Conservation (phyloP, 768 basidiomycete genomes). For the Rhizopogon vulgaris region DNA sequence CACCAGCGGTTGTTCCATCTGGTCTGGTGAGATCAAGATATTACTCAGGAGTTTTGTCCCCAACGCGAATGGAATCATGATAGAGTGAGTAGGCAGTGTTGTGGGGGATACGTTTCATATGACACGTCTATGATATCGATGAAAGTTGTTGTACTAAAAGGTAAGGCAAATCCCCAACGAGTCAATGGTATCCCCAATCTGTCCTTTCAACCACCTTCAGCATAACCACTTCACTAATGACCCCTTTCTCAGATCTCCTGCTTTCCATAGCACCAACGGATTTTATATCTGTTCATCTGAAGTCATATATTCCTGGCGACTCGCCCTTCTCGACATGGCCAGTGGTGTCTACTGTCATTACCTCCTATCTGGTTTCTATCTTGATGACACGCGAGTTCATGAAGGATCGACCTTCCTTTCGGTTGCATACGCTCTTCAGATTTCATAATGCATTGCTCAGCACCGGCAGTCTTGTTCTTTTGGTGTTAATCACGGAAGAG, state of each 20-base stretch:
- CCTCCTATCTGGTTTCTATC: constrained; percentile 76
- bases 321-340: constrained; percentile 77
- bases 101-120: no score
- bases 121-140: no score
- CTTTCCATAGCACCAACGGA: constrained; percentile 44
- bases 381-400: constrained; percentile 80
- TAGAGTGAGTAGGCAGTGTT: no score
- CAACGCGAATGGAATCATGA: no score
- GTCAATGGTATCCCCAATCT: neutral
- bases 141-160: no score
- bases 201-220: neutral
- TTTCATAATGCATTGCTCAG: constrained; percentile 84
- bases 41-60: no score
- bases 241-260: constrained; percentile 64
- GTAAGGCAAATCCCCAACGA: no score
- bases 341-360: constrained; percentile 61
- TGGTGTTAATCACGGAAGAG: constrained; percentile 83
- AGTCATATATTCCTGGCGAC: constrained; percentile 62
- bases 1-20: no score
- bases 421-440: constrained; percentile 76
- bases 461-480: constrained; percentile 68
- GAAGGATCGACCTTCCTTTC: constrained; percentile 65
- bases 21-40: no score
- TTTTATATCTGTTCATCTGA: constrained; percentile 50
- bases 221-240: constrained; percentile 38